Evolutionary conservation across 352 stramenopile genomes (phyloP), one percentile per base, ranked within the genome.

Genomic region (Globisporangium solare): DNA sequence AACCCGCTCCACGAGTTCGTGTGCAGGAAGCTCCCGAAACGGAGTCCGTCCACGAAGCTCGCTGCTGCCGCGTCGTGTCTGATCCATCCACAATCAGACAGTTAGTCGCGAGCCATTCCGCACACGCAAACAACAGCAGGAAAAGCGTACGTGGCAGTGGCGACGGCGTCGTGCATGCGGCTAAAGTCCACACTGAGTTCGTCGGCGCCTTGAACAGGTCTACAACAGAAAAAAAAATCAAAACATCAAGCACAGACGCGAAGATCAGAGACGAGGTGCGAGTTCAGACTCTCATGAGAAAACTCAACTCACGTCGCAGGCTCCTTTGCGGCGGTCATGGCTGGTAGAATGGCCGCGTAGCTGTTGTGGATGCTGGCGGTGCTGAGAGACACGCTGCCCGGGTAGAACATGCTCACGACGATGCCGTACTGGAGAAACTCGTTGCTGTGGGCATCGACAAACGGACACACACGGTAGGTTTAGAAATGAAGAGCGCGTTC

Each of bases 321-420:
- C 11, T 27, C 40, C 13, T 27, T 43, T 10, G 11, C 13, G 11
- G 17, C 22, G 17, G 41, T 51, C 27, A 10, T 10, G 0, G 27
- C 5, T 3, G 27, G 24, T 21, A 22, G 27, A 7, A 51, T 54
- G 45, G 35, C 35, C 2, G 5, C 15, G 37, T 40, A 18, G 12
- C 13, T 35, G 1, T 39, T 35, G 12, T 18, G 48, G 17, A 31
- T 32, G 18, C 17, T 37, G 5, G 47, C n/a, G n/a, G 14, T 49
- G 3, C 7, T 12, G 48, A 12, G 27, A 35, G 27, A 32, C 48
- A 63, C 40, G 24, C 6, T 41, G 5, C 56, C 56, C 1, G 40
- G 40, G 49, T 63, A 63, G 42, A 35, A 57, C 48, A 63, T 63
- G 27, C 49, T 63, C 49, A 63, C 56, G n/a, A 27, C 18, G 21